These are phyloP conservation scores for Penicillium sp. DNA, from an alignment of 2,329 filamentous ascomycete species.

Conservation along the genomic window DNA sequence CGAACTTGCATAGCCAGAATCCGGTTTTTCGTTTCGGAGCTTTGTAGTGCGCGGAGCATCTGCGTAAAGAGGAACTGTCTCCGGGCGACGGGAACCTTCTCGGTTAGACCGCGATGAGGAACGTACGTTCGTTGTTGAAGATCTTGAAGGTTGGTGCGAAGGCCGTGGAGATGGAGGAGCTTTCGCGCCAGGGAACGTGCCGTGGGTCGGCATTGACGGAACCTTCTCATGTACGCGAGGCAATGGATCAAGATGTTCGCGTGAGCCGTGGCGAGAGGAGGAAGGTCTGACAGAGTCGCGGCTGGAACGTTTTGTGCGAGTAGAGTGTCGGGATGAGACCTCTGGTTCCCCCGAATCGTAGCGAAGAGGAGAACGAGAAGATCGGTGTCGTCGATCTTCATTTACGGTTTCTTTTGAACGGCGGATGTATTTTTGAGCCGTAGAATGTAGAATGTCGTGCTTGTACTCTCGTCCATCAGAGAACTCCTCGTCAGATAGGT, in stretches of 20 bases:
- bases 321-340: conserved; percentile 34
- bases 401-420: conserved; percentile 34
- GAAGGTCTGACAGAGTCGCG: conserved; percentile 30
- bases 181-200: conserved; percentile 40
- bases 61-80: conserved; percentile 33
- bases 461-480: conserved; percentile 38
- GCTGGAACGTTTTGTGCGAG: conserved; percentile 36
- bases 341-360: conserved; percentile 40
- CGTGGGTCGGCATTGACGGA: conserved; percentile 43
- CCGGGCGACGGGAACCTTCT: conserved; percentile 33
- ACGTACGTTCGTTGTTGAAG: conserved; percentile 35
- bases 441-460: conserved; percentile 33
- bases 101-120: conserved; percentile 35
- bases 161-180: conserved; percentile 33
- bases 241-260: conserved; percentile 34
- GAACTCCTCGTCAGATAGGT: conserved; percentile 36
- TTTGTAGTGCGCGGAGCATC: conserved; percentile 41
- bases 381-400: conserved; percentile 33
- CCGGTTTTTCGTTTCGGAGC: conserved; percentile 43
- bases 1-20: conserved; percentile 53
- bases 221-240: conserved; percentile 31
- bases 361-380: conserved; percentile 40
- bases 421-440: conserved; percentile 44
- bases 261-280: conserved; percentile 38
- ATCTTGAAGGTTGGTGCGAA: conserved; percentile 37